phyloP scores from a whole-genome alignment of 345 rosid species.

The Salix arbutifolia region DNA sequence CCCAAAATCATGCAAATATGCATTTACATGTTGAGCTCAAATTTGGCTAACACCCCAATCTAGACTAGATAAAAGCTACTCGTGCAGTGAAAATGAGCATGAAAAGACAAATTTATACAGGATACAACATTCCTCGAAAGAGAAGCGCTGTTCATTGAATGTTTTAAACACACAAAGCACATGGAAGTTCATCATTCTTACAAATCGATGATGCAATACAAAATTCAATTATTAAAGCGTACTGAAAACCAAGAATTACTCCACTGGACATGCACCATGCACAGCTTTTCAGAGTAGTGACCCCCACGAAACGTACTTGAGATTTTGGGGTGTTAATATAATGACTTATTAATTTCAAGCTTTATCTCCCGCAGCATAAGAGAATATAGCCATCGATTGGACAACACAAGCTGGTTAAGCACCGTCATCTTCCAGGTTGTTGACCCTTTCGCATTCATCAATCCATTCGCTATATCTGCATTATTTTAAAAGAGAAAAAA shows the following conservation, averaged over 20 bases:
- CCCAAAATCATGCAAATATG: not conserved
- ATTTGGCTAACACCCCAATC: too few species aligned
- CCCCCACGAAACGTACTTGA: not conserved
- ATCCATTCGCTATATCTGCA: constrained; percentile 97
- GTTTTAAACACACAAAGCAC: not conserved
- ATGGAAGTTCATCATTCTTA: not conserved
- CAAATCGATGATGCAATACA: not conserved
- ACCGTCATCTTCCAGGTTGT: constrained; percentile 17
- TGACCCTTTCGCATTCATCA: constrained; percentile 62
- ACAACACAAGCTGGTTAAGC: constrained; percentile 2
- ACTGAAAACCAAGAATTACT: not conserved
- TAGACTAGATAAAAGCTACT: not conserved
- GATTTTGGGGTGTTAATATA: not conserved
- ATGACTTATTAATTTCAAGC: not conserved
- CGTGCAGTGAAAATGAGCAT: not conserved
- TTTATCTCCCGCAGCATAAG: not conserved
- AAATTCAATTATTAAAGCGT: not conserved
- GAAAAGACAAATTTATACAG: not conserved
- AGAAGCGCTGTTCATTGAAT: not conserved
- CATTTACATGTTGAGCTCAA: too few species aligned
- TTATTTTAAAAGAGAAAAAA: not conserved
- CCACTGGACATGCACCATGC: not conserved
- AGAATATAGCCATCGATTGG: not conserved
- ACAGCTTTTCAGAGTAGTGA: not conserved
- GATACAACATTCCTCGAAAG: not conserved